Percentiles rank a stretch among this genome's conserved stretches.
phyloP scores from a whole-genome alignment of 148 eudicot species.

The Cornus controversa region DNA sequence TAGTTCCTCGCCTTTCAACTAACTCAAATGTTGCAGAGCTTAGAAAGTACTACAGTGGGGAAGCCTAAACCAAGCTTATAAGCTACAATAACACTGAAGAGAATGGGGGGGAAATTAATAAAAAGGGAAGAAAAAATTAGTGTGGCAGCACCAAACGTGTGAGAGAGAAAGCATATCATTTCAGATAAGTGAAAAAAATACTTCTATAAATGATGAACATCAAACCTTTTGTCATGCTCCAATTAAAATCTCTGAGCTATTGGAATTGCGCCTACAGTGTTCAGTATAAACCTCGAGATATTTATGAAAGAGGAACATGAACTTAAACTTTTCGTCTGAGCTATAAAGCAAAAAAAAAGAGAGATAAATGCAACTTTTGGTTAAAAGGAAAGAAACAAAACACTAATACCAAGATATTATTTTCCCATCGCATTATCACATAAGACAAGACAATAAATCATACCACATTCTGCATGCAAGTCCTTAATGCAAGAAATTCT shows the following conservation, averaged over 20 bases:
- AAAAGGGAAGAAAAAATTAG: neutral
- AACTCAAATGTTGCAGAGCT: neutral
- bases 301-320: neutral
- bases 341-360: conserved; percentile 35
- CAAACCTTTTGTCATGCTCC: conserved; percentile 14
- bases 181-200: neutral
- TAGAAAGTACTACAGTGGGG: neutral
- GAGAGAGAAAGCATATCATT: conserved; percentile 3
- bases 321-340: conserved; percentile 59
- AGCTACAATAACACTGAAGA: conserved; percentile 1
- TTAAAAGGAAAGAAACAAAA: neutral
- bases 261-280: neutral
- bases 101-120: neutral
- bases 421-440: neutral
- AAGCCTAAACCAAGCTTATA: neutral
- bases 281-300: neutral
- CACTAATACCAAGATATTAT: neutral
- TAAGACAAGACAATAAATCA: conserved; percentile 8
- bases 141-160: neutral
- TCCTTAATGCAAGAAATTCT: conserved; percentile 73
- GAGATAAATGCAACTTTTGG: neutral
- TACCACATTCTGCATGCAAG: conserved; percentile 93
- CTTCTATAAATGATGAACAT: conserved; percentile 5
- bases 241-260: conserved; percentile 7
- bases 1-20: conserved; percentile 12